Evolutionary conservation across 305 asterid species (phyloP), one percentile per base, ranked within the genome.

Genomic region (Fraxinus latifolia): DNA sequence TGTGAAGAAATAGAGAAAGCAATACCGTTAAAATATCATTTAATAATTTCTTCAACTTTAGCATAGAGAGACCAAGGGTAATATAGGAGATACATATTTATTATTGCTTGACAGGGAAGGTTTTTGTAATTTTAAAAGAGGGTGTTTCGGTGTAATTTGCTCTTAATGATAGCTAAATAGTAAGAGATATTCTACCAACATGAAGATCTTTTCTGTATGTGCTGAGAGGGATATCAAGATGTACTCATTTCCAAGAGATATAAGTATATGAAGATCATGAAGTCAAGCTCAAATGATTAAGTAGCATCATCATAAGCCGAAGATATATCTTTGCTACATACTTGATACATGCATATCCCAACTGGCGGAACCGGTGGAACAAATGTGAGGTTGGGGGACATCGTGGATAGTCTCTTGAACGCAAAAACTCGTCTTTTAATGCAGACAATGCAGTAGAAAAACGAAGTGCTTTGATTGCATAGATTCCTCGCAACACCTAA

Each of bases 321-420:
- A 55, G 47, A 77, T 76, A 80, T 84, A 53, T 79, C 79, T 60
- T 32, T 75, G 72, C 76, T 39, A 82, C 81, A 25, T 85, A 96
- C 99, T 93, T 93, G 86, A 96, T 91, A 79, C 99, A 96, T 83
- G 99, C 96, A 87, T 91, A 93, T 90, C 99, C 99, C 93, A 96
- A 87, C 85, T 91, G 95, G 81, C 98, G 99, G 90, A 96, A 96
- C n/a, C 97, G 97, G 86, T 96, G 97, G 88, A 94, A 96, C 89
- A 96, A 87, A 86, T 96, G 98, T 36, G 99, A 94, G 78, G 98
- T 96, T 33, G 97, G 97, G 84, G 98, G 98, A 74, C 99, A 96
- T 80, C 97, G 90, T 83, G 99, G 99, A 90, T 96, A 92, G 91
- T 96, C 99, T 90, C 99, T 93, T 77, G 99, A 96, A 4, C 99